phyloP scores from a whole-genome alignment of 139 green algal genomes.

The Prasinococcaceae sp. region DNA sequence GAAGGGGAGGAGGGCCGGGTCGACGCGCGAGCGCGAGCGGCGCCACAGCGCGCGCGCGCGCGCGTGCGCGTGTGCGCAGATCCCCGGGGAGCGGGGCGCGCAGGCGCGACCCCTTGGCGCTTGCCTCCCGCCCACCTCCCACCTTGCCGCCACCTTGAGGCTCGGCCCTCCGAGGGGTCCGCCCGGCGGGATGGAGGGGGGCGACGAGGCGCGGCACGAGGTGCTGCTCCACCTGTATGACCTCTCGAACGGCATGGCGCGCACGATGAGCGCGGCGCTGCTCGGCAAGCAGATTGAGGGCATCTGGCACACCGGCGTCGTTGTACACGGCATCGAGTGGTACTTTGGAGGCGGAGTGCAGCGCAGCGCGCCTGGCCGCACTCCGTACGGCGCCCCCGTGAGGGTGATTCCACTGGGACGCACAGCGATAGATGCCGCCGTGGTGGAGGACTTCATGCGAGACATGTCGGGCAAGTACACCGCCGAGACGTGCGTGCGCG shows the following conservation, averaged over 20 bases:
- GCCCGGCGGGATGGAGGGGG: no score
- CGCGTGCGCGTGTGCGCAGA: no score
- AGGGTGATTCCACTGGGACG: slow-evolving; percentile 17
- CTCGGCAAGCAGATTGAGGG: slow-evolving; percentile 42
- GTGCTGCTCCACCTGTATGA: slow-evolving; percentile 72
- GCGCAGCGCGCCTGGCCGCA: slow-evolving; percentile 2
- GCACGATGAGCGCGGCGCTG: slow-evolving; percentile 34
- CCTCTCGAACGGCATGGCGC: slow-evolving; percentile 49
- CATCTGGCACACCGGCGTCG: slow-evolving; percentile 27
- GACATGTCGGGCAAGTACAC: slow-evolving; percentile 16
- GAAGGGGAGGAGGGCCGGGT: no score
- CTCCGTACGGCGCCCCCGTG: slow-evolving; percentile 18
- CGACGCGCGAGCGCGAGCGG: no score
- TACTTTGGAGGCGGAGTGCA: slow-evolving; percentile 23
- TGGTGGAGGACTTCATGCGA: slow-evolving; percentile 25
- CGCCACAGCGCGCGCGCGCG: no score
- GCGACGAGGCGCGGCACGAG: neutral
- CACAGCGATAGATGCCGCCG: slow-evolving; percentile 13
- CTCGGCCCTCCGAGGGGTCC: no score
- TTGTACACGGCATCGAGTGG: slow-evolving; percentile 27
- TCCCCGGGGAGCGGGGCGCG: no score
- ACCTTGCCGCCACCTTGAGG: no score
- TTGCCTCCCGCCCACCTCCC: no score
- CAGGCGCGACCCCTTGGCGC: no score
- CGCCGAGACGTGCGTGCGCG: no score